A percentile compares a stretch with the other conserved stretches of the same genome.
These are phyloP conservation scores for Artemisia annua DNA, from an alignment of 129 eudicot species.

Conservation along the genomic window DNA sequence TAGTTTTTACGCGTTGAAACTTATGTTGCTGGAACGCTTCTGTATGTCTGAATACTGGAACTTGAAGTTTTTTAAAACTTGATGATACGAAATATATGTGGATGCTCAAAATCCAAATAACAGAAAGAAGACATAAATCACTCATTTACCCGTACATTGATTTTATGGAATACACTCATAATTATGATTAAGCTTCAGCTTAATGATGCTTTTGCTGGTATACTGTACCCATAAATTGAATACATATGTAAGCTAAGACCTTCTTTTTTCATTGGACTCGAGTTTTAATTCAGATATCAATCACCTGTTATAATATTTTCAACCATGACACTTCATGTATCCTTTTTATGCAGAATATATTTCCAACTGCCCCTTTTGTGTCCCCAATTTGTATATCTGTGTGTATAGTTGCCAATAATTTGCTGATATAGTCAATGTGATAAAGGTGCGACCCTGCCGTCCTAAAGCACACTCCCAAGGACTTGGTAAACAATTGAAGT, in stretches of 20 bases:
- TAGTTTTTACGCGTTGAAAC: not conserved
- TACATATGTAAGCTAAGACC: too few species aligned
- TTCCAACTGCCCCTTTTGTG: not conserved
- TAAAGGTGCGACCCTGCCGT: constrained; percentile 12
- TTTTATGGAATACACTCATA: not conserved
- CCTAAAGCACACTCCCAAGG: not conserved
- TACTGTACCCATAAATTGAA: not conserved
- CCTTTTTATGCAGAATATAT: not conserved
- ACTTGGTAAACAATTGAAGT: constrained; percentile 1
- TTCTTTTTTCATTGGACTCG: not conserved
- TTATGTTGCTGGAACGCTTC: constrained; percentile 8
- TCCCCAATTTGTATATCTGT: not conserved
- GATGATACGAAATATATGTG: too few species aligned
- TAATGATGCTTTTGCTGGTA: constrained; percentile 17
- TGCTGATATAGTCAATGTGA: constrained; percentile 17
- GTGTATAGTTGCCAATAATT: too few species aligned
- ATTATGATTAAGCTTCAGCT: not conserved
- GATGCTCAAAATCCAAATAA: too few species aligned
- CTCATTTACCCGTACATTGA: not conserved
- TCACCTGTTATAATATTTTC: not conserved
- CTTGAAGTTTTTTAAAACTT: too few species aligned
- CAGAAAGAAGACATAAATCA: too few species aligned
- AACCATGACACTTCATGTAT: not conserved
- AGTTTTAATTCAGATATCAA: not conserved
- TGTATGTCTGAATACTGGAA: too few species aligned